Evolutionary conservation across 495 filamentous ascomycete genomes (phyloP).

Genomic region (Extremus antarcticus): DNA sequence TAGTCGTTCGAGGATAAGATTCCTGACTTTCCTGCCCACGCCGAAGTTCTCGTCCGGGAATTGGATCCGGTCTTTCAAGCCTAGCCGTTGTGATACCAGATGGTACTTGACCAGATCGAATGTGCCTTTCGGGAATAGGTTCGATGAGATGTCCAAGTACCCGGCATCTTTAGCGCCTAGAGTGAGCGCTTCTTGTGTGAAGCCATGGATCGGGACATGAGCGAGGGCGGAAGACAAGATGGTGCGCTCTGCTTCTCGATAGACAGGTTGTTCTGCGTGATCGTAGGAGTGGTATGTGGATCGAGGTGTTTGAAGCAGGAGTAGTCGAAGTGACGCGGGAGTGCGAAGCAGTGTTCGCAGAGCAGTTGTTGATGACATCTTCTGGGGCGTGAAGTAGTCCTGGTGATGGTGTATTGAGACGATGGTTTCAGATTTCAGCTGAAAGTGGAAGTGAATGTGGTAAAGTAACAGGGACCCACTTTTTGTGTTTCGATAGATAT

Average conservation of each 20-base stretch:
- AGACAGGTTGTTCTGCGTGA: slow-evolving; percentile 49
- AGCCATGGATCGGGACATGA: slow-evolving; percentile 78
- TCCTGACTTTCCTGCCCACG: slow-evolving; percentile 48
- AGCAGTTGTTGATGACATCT: slow-evolving; percentile 3
- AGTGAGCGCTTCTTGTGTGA: slow-evolving; percentile 57
- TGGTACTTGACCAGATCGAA: slow-evolving; percentile 80
- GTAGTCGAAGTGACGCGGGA: slow-evolving; percentile 9
- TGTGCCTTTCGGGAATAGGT: slow-evolving; percentile 64
- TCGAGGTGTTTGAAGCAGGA: slow-evolving; percentile 13
- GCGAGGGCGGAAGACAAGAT: slow-evolving; percentile 70
- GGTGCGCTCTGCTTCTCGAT: slow-evolving; percentile 57
- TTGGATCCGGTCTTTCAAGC: slow-evolving; percentile 42
- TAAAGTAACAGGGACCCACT: too few relatives aligned
- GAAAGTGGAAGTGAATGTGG: too few relatives aligned
- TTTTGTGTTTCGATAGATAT: too few relatives aligned
- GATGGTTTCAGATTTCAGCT: too few relatives aligned
- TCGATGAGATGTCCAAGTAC: slow-evolving; percentile 75
- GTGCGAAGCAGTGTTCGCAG: slow-evolving; percentile 9
- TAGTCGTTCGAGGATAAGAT: slow-evolving; percentile 59
- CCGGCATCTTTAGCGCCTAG: slow-evolving; percentile 71
- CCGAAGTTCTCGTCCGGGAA: slow-evolving; percentile 31
- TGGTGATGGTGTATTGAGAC: background rate
- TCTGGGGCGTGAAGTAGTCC: background rate
- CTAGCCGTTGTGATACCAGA: slow-evolving; percentile 55
- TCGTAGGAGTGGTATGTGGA: slow-evolving; percentile 61